Evolutionary conservation across 23 red algal species (phyloP).

Genomic region (Gracilaria caudata): DNA sequence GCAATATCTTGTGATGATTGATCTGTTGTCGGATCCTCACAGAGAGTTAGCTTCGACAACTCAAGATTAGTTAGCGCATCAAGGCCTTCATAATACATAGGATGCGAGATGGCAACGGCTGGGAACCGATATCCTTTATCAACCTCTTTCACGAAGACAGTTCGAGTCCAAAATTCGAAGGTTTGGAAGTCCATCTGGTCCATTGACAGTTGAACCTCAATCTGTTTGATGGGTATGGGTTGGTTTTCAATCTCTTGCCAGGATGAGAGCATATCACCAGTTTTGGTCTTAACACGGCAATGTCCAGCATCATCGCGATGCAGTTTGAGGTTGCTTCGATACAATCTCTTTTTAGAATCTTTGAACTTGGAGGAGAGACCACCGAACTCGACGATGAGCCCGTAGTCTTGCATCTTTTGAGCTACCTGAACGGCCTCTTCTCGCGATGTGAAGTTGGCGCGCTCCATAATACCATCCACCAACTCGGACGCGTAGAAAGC

Average conservation of each 20-base stretch:
- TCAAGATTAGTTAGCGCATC: background rate
- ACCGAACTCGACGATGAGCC: slow-evolving; percentile 42
- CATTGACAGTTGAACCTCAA: slow-evolving; percentile 60
- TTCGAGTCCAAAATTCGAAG: slow-evolving; percentile 69
- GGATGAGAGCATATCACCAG: background rate
- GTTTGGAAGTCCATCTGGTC: slow-evolving; percentile 74
- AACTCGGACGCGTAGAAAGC: slow-evolving; percentile 60
- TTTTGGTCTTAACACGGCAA: slow-evolving; percentile 14
- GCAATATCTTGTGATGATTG: background rate
- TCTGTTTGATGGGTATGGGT: slow-evolving; percentile 22
- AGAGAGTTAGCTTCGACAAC: slow-evolving; percentile 9
- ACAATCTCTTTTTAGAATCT: slow-evolving; percentile 44
- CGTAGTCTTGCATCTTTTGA: slow-evolving; percentile 42
- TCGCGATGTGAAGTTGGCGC: slow-evolving; percentile 35
- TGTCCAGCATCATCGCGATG: slow-evolving; percentile 59
- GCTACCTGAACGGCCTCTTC: slow-evolving; percentile 43
- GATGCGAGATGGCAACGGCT: slow-evolving; percentile 67
- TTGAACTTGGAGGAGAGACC: slow-evolving; percentile 21
- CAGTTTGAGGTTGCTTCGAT: slow-evolving; percentile 18
- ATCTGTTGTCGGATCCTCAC: too few species aligned
- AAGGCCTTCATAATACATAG: slow-evolving; percentile 44
- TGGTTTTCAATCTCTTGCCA: slow-evolving; percentile 23
- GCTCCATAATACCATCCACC: slow-evolving; percentile 76
- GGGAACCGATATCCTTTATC: slow-evolving; percentile 58
- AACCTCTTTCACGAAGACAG: slow-evolving; percentile 43